A percentile compares a stretch with the other conserved stretches of the same genome.
phyloP scores from a whole-genome alignment of 768 basidiomycete species.

The Hygrocybe punicea region DNA sequence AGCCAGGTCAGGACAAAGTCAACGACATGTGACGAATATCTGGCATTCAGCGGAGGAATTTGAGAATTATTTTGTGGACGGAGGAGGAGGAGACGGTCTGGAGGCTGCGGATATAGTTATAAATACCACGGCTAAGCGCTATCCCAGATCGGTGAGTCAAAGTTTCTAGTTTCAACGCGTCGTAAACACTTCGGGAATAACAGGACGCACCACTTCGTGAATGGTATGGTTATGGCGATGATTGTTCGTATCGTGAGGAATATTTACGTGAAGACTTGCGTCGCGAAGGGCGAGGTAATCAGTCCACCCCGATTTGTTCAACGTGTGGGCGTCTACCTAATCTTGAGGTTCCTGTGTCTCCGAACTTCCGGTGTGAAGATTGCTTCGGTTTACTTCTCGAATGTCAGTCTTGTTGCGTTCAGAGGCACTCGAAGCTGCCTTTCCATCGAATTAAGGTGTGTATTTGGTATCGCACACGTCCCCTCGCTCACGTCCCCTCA shows the following conservation, averaged over 20 bases:
- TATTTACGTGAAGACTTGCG: slow-evolving; percentile 3
- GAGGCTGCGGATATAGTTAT: neutral
- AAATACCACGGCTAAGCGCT: neutral
- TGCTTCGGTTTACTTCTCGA: slow-evolving; percentile 5
- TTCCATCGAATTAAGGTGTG: slow-evolving; percentile 7
- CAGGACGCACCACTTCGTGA: slow-evolving; percentile 1
- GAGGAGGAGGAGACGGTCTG: neutral
- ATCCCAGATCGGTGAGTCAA: neutral
- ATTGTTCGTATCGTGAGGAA: slow-evolving; percentile 1
- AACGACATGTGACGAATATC: neutral
- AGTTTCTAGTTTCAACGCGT: neutral
- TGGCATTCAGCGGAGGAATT: neutral
- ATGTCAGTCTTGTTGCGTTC: slow-evolving; percentile 6
- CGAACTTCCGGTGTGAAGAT: slow-evolving; percentile 6
- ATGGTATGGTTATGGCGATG: neutral
- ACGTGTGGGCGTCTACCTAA: neutral
- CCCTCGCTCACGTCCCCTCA: neutral
- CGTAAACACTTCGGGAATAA: neutral
- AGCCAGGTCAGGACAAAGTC: neutral
- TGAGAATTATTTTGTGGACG: neutral
- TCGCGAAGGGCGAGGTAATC: slow-evolving; percentile 5
- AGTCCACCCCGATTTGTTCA: neutral
- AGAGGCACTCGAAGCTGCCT: slow-evolving; percentile 5
- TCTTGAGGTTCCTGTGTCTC: neutral
- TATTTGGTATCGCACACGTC: neutral